Conservation (phyloP, 192 early-diverging fungal species). For the Coemansia sp. region DNA sequence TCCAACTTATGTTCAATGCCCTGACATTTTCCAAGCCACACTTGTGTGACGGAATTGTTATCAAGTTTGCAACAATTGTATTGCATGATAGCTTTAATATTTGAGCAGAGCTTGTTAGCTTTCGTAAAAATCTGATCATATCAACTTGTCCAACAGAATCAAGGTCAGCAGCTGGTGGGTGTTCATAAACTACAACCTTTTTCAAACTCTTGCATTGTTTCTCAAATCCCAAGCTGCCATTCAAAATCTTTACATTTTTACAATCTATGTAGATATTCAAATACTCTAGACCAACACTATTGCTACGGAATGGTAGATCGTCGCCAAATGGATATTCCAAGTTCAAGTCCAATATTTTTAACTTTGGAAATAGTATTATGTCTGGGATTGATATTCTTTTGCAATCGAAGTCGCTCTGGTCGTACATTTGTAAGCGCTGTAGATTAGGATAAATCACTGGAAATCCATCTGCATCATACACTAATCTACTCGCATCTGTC, state of each 20-base stretch:
- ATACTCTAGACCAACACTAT: not conserved
- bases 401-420: not conserved
- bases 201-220: not conserved
- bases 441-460: constrained; percentile 2
- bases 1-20: not conserved
- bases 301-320: constrained; percentile 12
- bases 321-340: constrained; percentile 3
- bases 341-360: not conserved
- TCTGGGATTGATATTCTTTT: not conserved
- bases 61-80: not conserved
- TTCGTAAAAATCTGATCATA: not conserved
- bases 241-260: not conserved
- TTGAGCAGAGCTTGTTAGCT: too few species aligned
- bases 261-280: not conserved
- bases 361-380: constrained; percentile 5
- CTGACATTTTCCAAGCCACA: not conserved
- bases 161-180: not conserved
- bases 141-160: not conserved
- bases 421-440: not conserved
- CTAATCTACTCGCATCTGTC: not conserved
- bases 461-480: not conserved
- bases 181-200: not conserved
- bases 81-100: not conserved
- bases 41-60: not conserved
- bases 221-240: not conserved